phyloP scores from a whole-genome alignment of 2,329 filamentous ascomycete genomes.

The Penicillium frequentans region DNA sequence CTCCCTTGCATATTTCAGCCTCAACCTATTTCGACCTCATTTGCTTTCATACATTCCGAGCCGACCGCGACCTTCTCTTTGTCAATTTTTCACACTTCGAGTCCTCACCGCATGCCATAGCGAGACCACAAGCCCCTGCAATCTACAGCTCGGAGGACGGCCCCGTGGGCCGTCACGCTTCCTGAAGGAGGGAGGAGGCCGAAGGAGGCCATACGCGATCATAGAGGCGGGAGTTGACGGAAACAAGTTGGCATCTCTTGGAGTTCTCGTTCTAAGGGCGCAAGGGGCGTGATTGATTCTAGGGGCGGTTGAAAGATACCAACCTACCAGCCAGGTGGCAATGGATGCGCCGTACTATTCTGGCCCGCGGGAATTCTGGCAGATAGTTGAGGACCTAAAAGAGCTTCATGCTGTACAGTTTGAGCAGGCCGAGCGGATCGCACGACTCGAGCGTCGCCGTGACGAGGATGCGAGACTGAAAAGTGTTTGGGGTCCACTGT shows the following conservation, averaged over 20 bases:
- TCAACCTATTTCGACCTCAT: background rate
- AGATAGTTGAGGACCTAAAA: constrained; percentile 62
- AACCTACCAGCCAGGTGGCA: constrained; percentile 4
- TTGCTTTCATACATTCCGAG: background rate
- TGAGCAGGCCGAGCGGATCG: constrained; percentile 62
- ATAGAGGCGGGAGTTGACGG: background rate
- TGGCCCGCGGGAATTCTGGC: constrained; percentile 65
- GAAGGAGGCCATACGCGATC: background rate
- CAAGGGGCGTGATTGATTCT: background rate
- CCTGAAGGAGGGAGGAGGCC: constrained; percentile 14
- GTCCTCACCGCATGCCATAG: constrained; percentile 7
- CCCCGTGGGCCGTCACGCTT: constrained; percentile 26
- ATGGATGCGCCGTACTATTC: constrained; percentile 67
- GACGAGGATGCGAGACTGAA: constrained; percentile 68
- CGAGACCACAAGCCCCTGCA: constrained; percentile 5
- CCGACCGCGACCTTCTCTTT: background rate
- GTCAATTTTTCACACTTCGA: background rate
- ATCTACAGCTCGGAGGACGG: constrained; percentile 21
- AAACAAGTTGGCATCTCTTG: background rate
- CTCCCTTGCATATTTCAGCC: background rate
- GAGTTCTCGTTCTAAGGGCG: background rate
- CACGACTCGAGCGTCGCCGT: constrained; percentile 60
- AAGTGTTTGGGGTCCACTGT: constrained; percentile 81
- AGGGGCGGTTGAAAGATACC: background rate
- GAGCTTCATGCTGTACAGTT: constrained; percentile 61